phyloP scores from a whole-genome alignment of 176 grass and related monocot species.

The Musa acuminata region DNA sequence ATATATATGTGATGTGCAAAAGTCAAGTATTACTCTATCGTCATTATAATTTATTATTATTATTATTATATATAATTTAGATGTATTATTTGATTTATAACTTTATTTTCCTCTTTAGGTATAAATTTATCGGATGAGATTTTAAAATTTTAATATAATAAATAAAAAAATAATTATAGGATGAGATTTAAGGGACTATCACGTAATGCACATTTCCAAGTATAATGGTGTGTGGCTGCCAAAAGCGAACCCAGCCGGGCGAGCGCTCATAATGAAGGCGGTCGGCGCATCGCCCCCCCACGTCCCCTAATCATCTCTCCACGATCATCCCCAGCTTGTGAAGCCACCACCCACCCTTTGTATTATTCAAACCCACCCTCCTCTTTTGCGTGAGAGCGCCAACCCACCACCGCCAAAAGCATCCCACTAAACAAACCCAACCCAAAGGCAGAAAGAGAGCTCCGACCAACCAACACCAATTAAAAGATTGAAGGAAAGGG shows the following conservation, averaged over 20 bases:
- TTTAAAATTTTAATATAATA: no score
- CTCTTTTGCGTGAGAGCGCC: conserved; percentile 14
- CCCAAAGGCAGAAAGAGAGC: not conserved
- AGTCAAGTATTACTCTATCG: no score
- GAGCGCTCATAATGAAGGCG: not conserved
- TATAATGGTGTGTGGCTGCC: not conserved
- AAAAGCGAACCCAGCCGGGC: not conserved
- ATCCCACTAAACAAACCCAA: not conserved
- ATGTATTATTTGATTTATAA: no score
- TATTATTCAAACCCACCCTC: not conserved
- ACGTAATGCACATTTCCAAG: no score
- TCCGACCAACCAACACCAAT: not conserved
- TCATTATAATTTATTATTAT: no score
- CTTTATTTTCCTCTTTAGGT: no score
- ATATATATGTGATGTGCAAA: no score
- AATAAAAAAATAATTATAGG: no score
- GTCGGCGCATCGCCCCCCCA: not conserved
- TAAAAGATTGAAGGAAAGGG: conserved; percentile 3
- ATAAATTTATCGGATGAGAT: no score
- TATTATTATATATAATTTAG: no score
- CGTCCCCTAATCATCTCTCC: not conserved
- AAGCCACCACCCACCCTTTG: not conserved
- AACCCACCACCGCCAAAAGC: conserved; percentile 9
- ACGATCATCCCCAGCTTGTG: not conserved
- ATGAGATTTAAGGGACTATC: no score